Base-by-base conservation (phyloP, 257 asterid species). In the Eustoma russellianum region DNA sequence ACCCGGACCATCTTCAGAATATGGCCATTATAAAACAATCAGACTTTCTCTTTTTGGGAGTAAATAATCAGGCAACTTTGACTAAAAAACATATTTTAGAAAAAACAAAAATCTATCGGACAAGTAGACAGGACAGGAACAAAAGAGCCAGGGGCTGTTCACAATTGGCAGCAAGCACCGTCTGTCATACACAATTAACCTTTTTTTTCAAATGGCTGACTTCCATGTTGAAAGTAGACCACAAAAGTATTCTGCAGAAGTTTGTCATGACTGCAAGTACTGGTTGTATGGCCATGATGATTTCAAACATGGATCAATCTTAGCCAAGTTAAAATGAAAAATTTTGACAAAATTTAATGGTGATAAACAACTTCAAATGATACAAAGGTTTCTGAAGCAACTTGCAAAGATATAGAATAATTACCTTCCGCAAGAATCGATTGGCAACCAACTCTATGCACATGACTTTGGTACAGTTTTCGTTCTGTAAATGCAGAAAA, bases 351-450 rank as follows among this genome's bases (percentile, higher is more conserved):
- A 17, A 46, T 15, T 0, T n/a, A 46, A 46, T 12, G 17, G 24
- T 15, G 10, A n/a, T 24, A 15, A 46, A 12, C 9, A 24, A 17
- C 11, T 24, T 24, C 3, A 24, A 24, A 47, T 30, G 50, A 15
- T 28, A 51, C 63, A 45, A 19, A 16, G 24, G 49, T 61, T 55
- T 60, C 67, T 15, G 33, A 13, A 24, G 30, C 11, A 46, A 67
- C 56, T 57, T 41, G 55, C 64, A 56, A 55, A n/a, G n/a, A 63
- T 66, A 50, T 2, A 33, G 48, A 56, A 62, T 45, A 59, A 59
- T 53, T 80, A 91, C 98, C 96, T 76, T 91, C 50, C 97, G 86
- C 75, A 91, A 75, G 83, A 91, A 91, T 72, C 98, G 95, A 73
- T 91, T 81, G n/a, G 83, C 97, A 13, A 87, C 95, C 82, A 91